These are phyloP conservation scores for Oxyria digyna DNA, from an alignment of 148 eudicot species.

Conservation along the genomic window DNA sequence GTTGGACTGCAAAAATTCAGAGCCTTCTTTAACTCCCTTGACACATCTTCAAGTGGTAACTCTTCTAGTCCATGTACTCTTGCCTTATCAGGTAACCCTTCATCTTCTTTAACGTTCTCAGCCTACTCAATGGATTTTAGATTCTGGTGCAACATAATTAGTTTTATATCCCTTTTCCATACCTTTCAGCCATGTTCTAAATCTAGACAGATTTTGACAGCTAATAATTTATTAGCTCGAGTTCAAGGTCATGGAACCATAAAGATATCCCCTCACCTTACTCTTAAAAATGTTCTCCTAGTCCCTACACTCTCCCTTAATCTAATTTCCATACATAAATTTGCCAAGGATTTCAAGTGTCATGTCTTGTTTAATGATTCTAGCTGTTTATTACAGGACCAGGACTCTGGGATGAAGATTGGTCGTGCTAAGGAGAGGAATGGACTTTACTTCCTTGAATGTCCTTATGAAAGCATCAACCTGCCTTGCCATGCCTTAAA, in stretches of 20 bases:
- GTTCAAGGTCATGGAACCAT: background rate
- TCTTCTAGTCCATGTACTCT: too few relatives aligned
- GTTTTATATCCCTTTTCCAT: too few relatives aligned
- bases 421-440: background rate
- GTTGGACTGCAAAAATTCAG: too few relatives aligned
- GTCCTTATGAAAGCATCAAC: background rate
- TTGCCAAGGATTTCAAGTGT: background rate
- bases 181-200: background rate
- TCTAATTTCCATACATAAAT: too few relatives aligned
- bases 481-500: background rate
- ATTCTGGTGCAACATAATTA: too few relatives aligned
- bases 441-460: too few relatives aligned
- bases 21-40: too few relatives aligned
- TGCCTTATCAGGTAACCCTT: too few relatives aligned
- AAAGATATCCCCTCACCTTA: background rate
- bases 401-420: background rate
- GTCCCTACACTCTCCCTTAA: too few relatives aligned
- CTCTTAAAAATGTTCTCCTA: background rate
- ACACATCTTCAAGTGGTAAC: too few relatives aligned
- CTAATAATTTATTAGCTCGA: background rate
- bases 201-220: background rate
- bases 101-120: too few relatives aligned
- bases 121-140: too few relatives aligned
- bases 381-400: background rate
- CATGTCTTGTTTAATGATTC: background rate